A percentile compares a stretch with the other conserved stretches of the same genome.
Conservation (phyloP, 208 protist genomes). For the Leishmania tropica region DNA sequence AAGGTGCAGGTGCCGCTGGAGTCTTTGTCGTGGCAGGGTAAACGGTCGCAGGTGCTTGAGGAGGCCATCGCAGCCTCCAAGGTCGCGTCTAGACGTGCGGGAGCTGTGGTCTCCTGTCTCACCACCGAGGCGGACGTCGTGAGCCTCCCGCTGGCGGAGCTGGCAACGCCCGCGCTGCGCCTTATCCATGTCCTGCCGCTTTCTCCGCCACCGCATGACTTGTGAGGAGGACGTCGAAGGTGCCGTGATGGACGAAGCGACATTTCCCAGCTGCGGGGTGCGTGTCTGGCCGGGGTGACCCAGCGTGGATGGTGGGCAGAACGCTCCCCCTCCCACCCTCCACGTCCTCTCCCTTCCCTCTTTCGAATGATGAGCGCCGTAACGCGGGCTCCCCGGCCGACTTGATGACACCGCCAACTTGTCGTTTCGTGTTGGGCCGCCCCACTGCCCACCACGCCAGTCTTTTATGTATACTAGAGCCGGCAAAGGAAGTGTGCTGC, state of each 20-base stretch:
- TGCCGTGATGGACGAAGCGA: background rate
- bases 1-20: slow-evolving; percentile 64
- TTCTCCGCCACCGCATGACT: background rate
- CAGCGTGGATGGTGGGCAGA: background rate
- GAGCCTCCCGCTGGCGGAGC: slow-evolving; percentile 32
- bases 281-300: too few relatives aligned
- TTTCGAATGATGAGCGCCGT: background rate
- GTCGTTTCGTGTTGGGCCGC: background rate
- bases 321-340: background rate
- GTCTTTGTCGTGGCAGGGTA: slow-evolving; percentile 23
- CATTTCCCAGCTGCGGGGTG: background rate
- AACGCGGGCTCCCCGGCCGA: background rate
- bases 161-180: slow-evolving; percentile 33
- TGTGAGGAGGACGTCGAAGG: background rate
- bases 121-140: slow-evolving; percentile 72
- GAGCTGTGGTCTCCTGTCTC: slow-evolving; percentile 56
- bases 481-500: background rate
- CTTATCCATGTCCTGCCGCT: slow-evolving; percentile 32
- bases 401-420: background rate
- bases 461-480: background rate
- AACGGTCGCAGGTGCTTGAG: slow-evolving; percentile 38
- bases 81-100: slow-evolving; percentile 19
- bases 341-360: background rate
- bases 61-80: slow-evolving; percentile 31
- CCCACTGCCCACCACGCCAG: background rate